phyloP scores from a whole-genome alignment of 2,329 filamentous ascomycete species.

The Zarea fungicola region DNA sequence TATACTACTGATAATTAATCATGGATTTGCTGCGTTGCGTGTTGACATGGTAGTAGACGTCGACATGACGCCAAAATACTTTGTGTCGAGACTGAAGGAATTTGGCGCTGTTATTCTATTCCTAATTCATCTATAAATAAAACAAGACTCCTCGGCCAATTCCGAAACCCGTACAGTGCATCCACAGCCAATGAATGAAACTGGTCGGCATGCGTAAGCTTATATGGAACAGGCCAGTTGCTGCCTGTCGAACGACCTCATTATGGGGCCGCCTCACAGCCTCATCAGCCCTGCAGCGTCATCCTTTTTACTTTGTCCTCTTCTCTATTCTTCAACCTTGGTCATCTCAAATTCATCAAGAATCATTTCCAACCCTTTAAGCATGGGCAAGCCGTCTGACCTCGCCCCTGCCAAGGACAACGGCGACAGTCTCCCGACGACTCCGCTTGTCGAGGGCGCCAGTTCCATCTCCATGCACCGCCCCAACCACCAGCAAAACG shows the following conservation, averaged over 20 bases:
- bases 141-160: not conserved
- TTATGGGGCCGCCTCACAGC: no score
- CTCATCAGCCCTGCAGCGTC: constrained; percentile 4
- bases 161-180: not conserved
- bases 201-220: not conserved
- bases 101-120: not conserved
- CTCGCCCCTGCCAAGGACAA: constrained; percentile 8
- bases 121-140: not conserved
- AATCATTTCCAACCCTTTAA: constrained; percentile 1
- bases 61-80: no score
- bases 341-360: not conserved
- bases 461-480: constrained; percentile 24
- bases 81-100: not conserved
- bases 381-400: constrained; percentile 24
- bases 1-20: no score
- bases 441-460: constrained; percentile 22
- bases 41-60: not conserved
- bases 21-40: not conserved
- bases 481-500: no score
- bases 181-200: not conserved
- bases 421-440: constrained; percentile 15
- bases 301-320: not conserved
- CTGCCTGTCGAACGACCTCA: no score
- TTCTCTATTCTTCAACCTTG: not conserved
- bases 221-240: not conserved